phyloP scores from a whole-genome alignment of 495 filamentous ascomycete species.

The Penicillium chermesinum region DNA sequence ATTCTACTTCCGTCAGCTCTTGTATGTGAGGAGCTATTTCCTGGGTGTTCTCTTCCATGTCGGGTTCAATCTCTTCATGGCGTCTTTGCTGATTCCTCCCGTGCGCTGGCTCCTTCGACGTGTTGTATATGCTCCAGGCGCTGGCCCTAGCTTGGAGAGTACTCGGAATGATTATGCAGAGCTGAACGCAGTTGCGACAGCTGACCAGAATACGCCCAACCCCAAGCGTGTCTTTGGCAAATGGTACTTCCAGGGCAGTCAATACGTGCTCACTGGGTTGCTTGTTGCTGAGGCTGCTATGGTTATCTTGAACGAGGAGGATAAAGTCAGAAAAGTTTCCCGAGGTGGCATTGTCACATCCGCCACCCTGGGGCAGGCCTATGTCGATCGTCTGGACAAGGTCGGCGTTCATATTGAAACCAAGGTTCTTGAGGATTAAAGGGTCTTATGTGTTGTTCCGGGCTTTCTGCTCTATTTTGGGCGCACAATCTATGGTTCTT shows the following conservation, averaged over 20 bases:
- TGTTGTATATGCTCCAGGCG: conserved; percentile 59
- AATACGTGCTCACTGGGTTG: conserved; percentile 67
- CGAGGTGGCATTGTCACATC: conserved; percentile 73
- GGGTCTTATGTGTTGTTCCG: background rate
- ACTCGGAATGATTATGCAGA: conserved; percentile 55
- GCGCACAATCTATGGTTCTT: too few relatives aligned
- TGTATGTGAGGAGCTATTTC: conserved; percentile 55
- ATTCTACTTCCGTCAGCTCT: conserved; percentile 68
- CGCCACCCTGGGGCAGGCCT: conserved; percentile 75
- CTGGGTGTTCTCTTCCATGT: conserved; percentile 54
- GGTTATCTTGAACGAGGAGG: conserved; percentile 60
- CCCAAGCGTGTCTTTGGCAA: conserved; percentile 53
- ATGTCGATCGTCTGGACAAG: conserved; percentile 62
- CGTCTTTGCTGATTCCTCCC: conserved; percentile 52
- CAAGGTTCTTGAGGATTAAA: conserved; percentile 31
- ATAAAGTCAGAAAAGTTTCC: conserved; percentile 50
- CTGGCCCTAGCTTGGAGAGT: conserved; percentile 57
- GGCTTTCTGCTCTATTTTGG: too few relatives aligned
- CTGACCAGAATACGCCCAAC: conserved; percentile 43
- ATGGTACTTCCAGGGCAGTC: conserved; percentile 53
- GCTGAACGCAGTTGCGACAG: conserved; percentile 60
- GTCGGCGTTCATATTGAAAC: conserved; percentile 60
- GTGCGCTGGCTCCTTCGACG: conserved; percentile 49
- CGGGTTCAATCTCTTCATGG: conserved; percentile 43
- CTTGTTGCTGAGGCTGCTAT: conserved; percentile 66